A percentile compares a stretch with the other conserved stretches of the same genome.
phyloP scores from a whole-genome alignment of 2,329 filamentous ascomycete species.

The Mycosphaerella sp. region DNA sequence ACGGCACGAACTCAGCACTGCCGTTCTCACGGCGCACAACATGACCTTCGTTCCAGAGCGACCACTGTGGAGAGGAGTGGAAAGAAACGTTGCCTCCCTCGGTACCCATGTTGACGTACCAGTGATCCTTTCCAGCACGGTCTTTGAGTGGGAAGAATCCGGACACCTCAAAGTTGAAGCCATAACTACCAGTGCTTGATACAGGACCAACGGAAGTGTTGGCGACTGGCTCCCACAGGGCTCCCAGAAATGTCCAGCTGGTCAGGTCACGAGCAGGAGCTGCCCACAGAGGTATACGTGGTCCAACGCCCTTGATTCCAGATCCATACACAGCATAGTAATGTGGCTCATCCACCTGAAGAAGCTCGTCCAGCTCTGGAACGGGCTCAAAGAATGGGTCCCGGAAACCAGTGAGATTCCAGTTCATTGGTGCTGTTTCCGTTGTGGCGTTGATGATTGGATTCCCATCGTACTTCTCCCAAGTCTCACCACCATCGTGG shows the following conservation, averaged over 20 bases:
- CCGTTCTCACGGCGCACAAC: slow-evolving; percentile 40
- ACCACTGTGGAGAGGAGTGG: slow-evolving; percentile 37
- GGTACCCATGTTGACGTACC: slow-evolving; percentile 38
- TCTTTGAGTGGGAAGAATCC: slow-evolving; percentile 44
- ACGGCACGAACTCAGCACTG: slow-evolving; percentile 40
- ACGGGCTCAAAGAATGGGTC: slow-evolving; percentile 34
- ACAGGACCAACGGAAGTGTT: slow-evolving; percentile 40
- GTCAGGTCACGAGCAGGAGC: slow-evolving; percentile 41
- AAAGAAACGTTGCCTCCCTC: slow-evolving; percentile 43
- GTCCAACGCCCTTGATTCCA: slow-evolving; percentile 43
- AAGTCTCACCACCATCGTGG: slow-evolving; percentile 43
- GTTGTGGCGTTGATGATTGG: slow-evolving; percentile 39
- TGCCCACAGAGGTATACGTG: slow-evolving; percentile 43
- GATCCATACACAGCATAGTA: slow-evolving; percentile 44
- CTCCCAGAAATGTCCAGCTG: slow-evolving; percentile 43
- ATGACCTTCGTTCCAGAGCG: slow-evolving; percentile 43
- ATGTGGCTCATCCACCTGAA: slow-evolving; percentile 39
- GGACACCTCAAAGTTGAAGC: slow-evolving; percentile 45
- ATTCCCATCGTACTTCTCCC: slow-evolving; percentile 42
- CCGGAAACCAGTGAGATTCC: slow-evolving; percentile 41
- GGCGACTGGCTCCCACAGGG: slow-evolving; percentile 40
- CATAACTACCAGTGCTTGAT: slow-evolving; percentile 41
- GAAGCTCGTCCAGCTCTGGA: slow-evolving; percentile 40
- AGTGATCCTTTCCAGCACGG: slow-evolving; percentile 40
- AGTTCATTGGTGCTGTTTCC: slow-evolving; percentile 36